Conservation (phyloP, 2,329 filamentous ascomycete species). For the Botrytis fragariae region DNA sequence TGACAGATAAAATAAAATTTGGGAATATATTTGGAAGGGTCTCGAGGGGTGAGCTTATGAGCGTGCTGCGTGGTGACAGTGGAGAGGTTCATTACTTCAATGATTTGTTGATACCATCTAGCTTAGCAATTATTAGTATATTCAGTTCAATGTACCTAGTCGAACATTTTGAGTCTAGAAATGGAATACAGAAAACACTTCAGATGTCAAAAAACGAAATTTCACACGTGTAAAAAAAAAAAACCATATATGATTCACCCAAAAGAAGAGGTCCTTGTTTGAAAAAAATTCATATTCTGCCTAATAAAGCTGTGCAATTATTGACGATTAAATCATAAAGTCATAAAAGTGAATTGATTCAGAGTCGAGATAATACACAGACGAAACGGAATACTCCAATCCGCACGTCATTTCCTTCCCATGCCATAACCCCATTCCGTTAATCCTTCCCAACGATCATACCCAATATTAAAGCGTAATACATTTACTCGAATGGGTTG, state of each 20-base stretch:
- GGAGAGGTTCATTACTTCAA: neutral
- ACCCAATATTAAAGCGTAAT: constrained; percentile 2
- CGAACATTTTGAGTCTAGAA: neutral
- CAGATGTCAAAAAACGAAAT: neutral
- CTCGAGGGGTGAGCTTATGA: neutral
- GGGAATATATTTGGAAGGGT: fast-evolving
- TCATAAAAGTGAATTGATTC: constrained; percentile 11
- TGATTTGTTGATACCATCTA: neutral
- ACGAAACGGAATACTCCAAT: constrained; percentile 18
- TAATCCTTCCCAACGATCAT: neutral
- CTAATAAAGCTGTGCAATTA: neutral
- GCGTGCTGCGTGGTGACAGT: neutral
- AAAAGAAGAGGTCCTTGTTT: neutral
- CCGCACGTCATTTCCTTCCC: constrained; percentile 1
- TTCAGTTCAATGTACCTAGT: neutral
- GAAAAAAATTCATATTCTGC: neutral
- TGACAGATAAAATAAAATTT: fast-evolving
- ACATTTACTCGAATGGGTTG: constrained; percentile 67
- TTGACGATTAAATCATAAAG: constrained; percentile 13
- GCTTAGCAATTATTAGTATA: neutral
- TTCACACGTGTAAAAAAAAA: neutral
- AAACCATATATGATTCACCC: neutral
- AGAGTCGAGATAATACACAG: constrained; percentile 19
- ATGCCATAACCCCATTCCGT: constrained; percentile 15
- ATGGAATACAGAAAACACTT: neutral